Evolutionary conservation across 768 basidiomycete genomes (phyloP).

Genomic region (Russula sp.): DNA sequence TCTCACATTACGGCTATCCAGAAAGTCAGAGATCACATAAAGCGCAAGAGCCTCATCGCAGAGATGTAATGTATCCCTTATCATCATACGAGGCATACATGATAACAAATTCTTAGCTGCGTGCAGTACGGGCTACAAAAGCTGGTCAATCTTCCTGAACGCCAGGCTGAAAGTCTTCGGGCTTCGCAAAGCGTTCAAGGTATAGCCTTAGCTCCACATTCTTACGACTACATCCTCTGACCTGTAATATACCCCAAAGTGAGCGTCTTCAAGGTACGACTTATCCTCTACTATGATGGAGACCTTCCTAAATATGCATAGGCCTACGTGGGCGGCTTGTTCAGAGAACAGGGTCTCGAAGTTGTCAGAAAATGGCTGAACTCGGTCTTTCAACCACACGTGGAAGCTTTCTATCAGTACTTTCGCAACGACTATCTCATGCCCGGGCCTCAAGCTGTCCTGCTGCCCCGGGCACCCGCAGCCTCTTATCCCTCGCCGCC

Average conservation of each 20-base stretch:
- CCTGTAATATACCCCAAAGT: neutral
- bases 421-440: neutral
- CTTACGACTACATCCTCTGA: neutral
- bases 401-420: constrained; percentile 5
- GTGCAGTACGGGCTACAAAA: constrained; percentile 14
- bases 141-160: neutral
- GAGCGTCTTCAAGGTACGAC: constrained; percentile 18
- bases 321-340: constrained; percentile 19
- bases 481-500: neutral
- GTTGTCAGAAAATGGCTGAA: constrained; percentile 11
- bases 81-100: neutral
- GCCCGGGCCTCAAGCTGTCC: neutral
- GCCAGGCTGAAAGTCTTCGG: neutral
- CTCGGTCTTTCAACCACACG: neutral
- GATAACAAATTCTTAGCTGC: neutral
- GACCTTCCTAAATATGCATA: neutral
- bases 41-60: neutral
- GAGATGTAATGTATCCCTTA: constrained; percentile 4
- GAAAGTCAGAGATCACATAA: constrained; percentile 16
- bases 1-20: neutral
- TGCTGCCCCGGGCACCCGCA: neutral
- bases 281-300: neutral
- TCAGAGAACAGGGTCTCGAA: constrained; percentile 10
- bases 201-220: neutral
- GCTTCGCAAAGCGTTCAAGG: constrained; percentile 8